Evolutionary conservation across 441 rosid genomes (phyloP).

Genomic region (Erysimum cheiri): DNA sequence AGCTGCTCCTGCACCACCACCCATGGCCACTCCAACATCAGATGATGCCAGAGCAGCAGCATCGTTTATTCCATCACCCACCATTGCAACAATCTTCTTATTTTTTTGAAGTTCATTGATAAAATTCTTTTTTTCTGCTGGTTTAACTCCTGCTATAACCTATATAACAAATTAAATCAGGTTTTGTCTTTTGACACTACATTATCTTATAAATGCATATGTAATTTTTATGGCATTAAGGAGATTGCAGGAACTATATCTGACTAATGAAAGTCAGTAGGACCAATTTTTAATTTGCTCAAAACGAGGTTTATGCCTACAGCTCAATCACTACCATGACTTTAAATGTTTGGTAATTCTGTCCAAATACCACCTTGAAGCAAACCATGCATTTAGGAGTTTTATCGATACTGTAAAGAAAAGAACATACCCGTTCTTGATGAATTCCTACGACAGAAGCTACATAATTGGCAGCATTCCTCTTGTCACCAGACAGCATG

Average conservation of each 20-base stretch:
- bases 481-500: conserved; percentile 98
- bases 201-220: conserved; percentile 13
- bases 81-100: conserved; percentile 84
- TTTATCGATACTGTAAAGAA: conserved; percentile 1
- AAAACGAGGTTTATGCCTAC: conserved; percentile 8
- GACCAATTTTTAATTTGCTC: neutral
- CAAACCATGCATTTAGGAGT: neutral
- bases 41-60: conserved; percentile 97
- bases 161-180: conserved; percentile 44
- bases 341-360: conserved; percentile 7
- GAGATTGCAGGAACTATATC: conserved; percentile 4
- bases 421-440: conserved; percentile 67
- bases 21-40: conserved; percentile 93
- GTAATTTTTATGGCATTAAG: neutral
- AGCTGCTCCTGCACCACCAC: conserved; percentile 96
- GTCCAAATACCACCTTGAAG: neutral
- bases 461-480: conserved; percentile 79
- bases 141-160: conserved; percentile 90
- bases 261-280: neutral
- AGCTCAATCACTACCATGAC: conserved; percentile 18
- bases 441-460: conserved; percentile 92
- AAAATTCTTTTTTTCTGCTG: conserved; percentile 79
- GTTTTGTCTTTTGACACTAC: conserved; percentile 1
- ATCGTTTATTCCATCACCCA: conserved; percentile 98
- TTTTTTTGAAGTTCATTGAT: conserved; percentile 74